Base-by-base conservation (phyloP, 2,329 filamentous ascomycete genomes). In the Dactylellina leptospora region DNA sequence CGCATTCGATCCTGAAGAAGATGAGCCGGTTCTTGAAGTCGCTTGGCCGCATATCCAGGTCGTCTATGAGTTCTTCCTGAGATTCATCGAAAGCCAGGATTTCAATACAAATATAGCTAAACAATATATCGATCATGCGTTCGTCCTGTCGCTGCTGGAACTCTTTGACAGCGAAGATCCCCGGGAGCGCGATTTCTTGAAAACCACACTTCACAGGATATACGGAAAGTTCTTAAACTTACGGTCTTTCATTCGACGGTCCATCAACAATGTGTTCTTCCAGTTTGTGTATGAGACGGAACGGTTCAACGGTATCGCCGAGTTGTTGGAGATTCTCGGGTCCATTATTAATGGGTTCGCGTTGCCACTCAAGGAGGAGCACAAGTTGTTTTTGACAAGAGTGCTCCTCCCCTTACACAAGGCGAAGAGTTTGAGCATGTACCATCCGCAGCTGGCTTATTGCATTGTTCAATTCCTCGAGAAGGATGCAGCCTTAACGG, bases 91-190 rank as follows among this genome's bases (percentile, higher is more conserved):
- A 81, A 97, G 95, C 81, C 95, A 97, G 80, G 95, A 99, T 81
- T 99, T 99, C 85, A 99, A 97, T 83, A 99, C 95, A 76, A 99
- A 99, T 81, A 97, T 97, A 78, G 95, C 95, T 76, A 99, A 99
- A 83, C 90, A 93, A 74, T 97, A 96, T 81, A 99, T 99, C 80
- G 95, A 99, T 79, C 95, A 99, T 81, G 91, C 91, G 80, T 99
- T 99, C 79, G 95, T 99, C 47, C 86, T 99, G 73, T 71, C 96
- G 83, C 85, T 99, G 73, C 86, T 99, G n/a, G 95, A 99, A 80
- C 84, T 99, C 20, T 99, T 99, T 80, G 95, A 99, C 80, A 99
- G 95, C 0, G 95, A 99, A 82, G 95, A 99, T 77, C 95, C 95
- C 1, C 86, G 95, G 74, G 95, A 99, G 82, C 87, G 95, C 75